Conservation (phyloP, 2,329 filamentous ascomycete genomes). For the Amphichorda felina region DNA sequence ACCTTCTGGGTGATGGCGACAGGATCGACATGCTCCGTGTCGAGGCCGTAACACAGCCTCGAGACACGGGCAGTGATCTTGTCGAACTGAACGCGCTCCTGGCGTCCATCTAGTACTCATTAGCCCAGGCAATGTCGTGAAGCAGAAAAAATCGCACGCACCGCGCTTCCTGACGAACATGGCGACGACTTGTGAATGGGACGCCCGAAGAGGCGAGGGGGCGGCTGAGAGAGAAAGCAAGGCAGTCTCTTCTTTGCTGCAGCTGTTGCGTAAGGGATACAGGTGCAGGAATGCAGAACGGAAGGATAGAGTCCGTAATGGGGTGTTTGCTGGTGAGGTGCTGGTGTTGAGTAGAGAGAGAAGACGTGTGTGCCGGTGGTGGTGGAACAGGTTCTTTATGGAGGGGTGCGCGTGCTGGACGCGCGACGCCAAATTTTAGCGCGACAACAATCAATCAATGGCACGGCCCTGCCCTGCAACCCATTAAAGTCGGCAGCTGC, state of each 20-base stretch:
- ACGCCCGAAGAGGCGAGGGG: slow-evolving; percentile 9
- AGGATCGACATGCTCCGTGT: slow-evolving; percentile 88
- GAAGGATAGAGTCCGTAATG: not conserved
- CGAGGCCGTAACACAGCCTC: slow-evolving; percentile 91
- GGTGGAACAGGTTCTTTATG: slow-evolving; percentile 20
- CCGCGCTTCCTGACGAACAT: slow-evolving; percentile 56
- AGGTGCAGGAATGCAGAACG: not conserved
- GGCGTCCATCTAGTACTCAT: slow-evolving; percentile 71
- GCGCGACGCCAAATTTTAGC: slow-evolving; percentile 12
- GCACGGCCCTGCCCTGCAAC: slow-evolving; percentile 7
- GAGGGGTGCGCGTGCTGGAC: slow-evolving; percentile 8
- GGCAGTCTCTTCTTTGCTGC: slow-evolving; percentile 6
- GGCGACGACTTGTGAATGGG: slow-evolving; percentile 15
- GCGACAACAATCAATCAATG: slow-evolving; percentile 12
- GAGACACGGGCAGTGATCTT: slow-evolving; percentile 99
- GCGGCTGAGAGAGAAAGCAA: slow-evolving; percentile 9
- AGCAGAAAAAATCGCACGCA: slow-evolving; percentile 22
- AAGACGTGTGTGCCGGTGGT: slow-evolving; percentile 9
- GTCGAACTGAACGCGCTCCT: slow-evolving; percentile 99
- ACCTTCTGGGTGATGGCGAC: slow-evolving; percentile 99
- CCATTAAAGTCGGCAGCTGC: slow-evolving; percentile 6
- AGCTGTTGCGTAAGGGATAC: not conserved
- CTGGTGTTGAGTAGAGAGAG: slow-evolving; percentile 4
- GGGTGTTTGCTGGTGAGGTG: too few relatives aligned
- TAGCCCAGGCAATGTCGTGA: too few relatives aligned